phyloP scores from a whole-genome alignment of 148 eudicot genomes.

The Cornus controversa region DNA sequence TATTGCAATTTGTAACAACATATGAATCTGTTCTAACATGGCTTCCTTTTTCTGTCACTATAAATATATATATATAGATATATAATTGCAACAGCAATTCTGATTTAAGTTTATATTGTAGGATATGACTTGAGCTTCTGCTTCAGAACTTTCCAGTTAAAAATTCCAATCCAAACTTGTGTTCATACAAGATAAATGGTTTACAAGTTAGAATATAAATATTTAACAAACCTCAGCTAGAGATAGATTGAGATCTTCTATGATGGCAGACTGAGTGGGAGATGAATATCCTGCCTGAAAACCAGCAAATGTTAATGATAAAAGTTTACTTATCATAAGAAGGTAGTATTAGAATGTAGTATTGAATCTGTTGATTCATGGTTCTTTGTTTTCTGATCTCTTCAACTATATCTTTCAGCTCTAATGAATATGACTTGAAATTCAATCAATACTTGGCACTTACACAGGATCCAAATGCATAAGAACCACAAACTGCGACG shows the following conservation, averaged over 20 bases:
- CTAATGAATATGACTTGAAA: neutral
- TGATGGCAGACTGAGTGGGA: slow-evolving; percentile 72
- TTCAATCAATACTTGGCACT: slow-evolving; percentile 14
- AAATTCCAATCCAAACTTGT: neutral
- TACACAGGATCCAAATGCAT: slow-evolving; percentile 84
- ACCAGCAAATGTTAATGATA: slow-evolving; percentile 3
- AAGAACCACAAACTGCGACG: slow-evolving; percentile 91
- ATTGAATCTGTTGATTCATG: neutral
- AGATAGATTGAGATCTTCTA: slow-evolving; percentile 66
- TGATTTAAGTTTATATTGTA: neutral
- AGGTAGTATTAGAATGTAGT: no score
- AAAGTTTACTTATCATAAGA: neutral
- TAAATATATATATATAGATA: no score
- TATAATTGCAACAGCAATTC: neutral
- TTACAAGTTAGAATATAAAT: neutral
- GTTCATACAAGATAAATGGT: neutral
- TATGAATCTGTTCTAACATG: neutral
- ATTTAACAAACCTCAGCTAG: slow-evolving; percentile 62
- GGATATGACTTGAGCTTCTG: neutral
- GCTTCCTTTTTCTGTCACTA: neutral
- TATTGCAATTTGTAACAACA: neutral
- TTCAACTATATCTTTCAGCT: no score
- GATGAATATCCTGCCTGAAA: slow-evolving; percentile 87
- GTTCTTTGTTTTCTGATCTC: neutral
- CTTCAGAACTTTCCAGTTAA: neutral